Base-by-base conservation (phyloP, 176 grass and related monocot genomes). In the Oropetium thomaeum region DNA sequence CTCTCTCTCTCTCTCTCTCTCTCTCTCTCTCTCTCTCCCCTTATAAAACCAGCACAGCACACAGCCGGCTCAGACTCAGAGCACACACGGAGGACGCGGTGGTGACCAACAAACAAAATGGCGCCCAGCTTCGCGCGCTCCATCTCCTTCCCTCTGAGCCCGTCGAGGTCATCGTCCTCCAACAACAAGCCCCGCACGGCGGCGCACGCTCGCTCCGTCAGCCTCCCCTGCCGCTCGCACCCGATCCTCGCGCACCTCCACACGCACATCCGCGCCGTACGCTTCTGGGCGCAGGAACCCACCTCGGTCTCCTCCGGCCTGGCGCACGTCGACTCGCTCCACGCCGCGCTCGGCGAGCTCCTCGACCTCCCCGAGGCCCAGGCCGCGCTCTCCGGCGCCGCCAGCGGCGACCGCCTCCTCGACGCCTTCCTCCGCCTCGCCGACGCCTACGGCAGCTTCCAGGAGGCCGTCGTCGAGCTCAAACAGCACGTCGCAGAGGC, bases 111-210 rank as follows among this genome's bases (percentile, higher is more conserved):
- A n/a, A n/a, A 5, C 19, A 0, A 22, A 6, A 83, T 97, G 93
- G 85, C 87, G 39, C 53, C 80, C 1, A 76, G 60, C 65, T 97
- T 97, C 48, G 78, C 26, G 4, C 93, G 93, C 5, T 91, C 90
- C 39, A 86, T 93, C 51, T 93, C 93, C 20, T 67, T 93, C 58
- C 87, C 93, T 2, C 84, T 94, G 4, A 94, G 85, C 69, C 90
- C 90, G 0, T 69, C 70, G 0, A 69, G 83, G 38, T 82, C 62
- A 0, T 73, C 34, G 0, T 28, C 65, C 2, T 14, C 29, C 43
- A 15, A 1, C 15, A 4, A 15, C 5, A 92, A 88, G 75, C 10
- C 49, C 3, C 22, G 28, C 14, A 2, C 64, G 38, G 3, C 62
- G 5, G 26, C 74, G 55, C 87, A 86, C 67, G 75, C 71, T 5